phyloP scores from a whole-genome alignment of 2,329 filamentous ascomycete genomes.

The Talaromyces pinophilus region DNA sequence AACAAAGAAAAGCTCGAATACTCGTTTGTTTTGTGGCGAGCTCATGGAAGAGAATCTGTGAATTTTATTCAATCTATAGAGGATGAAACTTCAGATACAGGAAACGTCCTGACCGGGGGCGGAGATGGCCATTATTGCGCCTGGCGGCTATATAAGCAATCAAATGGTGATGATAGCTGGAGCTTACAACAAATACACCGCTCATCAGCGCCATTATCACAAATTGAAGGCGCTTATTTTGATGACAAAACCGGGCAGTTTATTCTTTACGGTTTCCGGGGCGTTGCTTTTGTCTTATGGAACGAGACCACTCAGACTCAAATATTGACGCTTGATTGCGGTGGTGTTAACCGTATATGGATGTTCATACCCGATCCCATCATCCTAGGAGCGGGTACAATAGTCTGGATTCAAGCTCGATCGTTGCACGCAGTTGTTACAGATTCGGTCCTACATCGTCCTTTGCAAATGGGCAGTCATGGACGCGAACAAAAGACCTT shows the following conservation, averaged over 20 bases:
- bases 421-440: conserved; percentile 52
- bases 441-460: conserved; percentile 42
- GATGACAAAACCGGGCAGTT: conserved; percentile 55
- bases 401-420: conserved; percentile 73
- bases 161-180: conserved; percentile 27
- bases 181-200: conserved; percentile 63
- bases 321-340: conserved; percentile 73
- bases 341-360: conserved; percentile 80
- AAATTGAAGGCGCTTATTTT: conserved; percentile 73
- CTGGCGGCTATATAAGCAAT: conserved; percentile 45
- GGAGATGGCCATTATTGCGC: conserved; percentile 76
- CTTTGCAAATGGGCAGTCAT: conserved; percentile 71
- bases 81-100: conserved; percentile 25
- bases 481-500: conserved; percentile 79
- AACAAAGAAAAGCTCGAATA: conserved; percentile 27
- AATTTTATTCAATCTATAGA: conserved; percentile 57
- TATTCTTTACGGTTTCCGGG: conserved; percentile 77
- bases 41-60: conserved; percentile 64
- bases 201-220: conserved; percentile 67
- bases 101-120: conserved; percentile 66
- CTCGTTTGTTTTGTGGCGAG: conserved; percentile 30
- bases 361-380: conserved; percentile 49
- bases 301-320: conserved; percentile 72
- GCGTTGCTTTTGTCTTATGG: conserved; percentile 78
- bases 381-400: conserved; percentile 41